phyloP scores from a whole-genome alignment of 2,329 filamentous ascomycete genomes.

The Periconia sp. region DNA sequence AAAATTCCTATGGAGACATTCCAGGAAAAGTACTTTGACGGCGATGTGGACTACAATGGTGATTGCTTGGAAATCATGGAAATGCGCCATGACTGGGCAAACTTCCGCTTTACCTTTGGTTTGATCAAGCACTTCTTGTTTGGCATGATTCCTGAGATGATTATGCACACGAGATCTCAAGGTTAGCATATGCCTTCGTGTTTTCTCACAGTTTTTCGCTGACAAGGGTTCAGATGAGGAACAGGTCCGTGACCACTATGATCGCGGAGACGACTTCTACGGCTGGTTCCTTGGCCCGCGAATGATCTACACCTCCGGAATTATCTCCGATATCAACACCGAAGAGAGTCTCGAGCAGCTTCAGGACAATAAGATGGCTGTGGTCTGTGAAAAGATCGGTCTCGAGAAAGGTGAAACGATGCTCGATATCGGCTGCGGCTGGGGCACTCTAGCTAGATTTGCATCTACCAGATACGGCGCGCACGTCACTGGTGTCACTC shows the following conservation, averaged over 20 bases:
- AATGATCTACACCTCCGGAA: constrained; percentile 97
- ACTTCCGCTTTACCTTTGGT: constrained; percentile 85
- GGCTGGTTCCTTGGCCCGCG: constrained; percentile 97
- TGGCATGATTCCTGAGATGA: constrained; percentile 85
- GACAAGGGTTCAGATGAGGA: constrained; percentile 76
- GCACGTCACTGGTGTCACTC: constrained; percentile 85
- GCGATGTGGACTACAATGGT: constrained; percentile 93
- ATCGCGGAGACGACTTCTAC: constrained; percentile 98
- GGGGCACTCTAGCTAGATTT: constrained; percentile 94
- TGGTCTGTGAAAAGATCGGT: constrained; percentile 95
- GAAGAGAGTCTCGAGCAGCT: constrained; percentile 94
- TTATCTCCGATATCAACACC: constrained; percentile 84
- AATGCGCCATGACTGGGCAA: constrained; percentile 96
- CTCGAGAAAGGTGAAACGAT: constrained; percentile 80
- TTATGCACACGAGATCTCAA: constrained; percentile 91
- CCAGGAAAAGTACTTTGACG: constrained; percentile 97
- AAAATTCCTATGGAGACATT: constrained; percentile 93
- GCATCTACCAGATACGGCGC: constrained; percentile 92
- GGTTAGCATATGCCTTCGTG: constrained; percentile 55
- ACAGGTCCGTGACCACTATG: constrained; percentile 96
- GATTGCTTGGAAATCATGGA: constrained; percentile 89
- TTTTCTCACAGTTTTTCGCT: constrained; percentile 19
- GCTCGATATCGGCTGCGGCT: constrained; percentile 96
- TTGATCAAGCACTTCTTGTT: constrained; percentile 89
- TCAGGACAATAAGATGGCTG: constrained; percentile 94